Conservation (phyloP, 1,139 yeast genomes). For the Sugiyamaella neomexicana region DNA sequence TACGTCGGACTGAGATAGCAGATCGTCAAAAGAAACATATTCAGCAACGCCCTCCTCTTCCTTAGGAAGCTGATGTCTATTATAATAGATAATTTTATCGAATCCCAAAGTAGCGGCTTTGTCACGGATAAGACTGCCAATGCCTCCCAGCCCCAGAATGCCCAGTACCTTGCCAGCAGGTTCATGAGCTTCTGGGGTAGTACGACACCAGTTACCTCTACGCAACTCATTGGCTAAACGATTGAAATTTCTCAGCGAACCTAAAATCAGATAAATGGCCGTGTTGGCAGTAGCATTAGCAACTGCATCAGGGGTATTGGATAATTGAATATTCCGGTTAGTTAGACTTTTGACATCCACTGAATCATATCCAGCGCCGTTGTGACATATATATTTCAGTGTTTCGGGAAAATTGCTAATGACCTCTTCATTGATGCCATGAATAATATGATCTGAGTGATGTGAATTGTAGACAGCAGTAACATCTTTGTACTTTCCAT, state of each 20-base stretch:
- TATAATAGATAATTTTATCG: slow-evolving; percentile 60
- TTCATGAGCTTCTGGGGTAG: slow-evolving; percentile 45
- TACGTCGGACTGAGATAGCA: slow-evolving; percentile 57
- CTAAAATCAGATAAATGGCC: slow-evolving; percentile 57
- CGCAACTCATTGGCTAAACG: slow-evolving; percentile 43
- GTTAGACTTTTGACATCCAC: slow-evolving; percentile 54
- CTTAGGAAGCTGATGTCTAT: slow-evolving; percentile 54
- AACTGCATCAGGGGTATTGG: slow-evolving; percentile 70
- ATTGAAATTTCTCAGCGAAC: slow-evolving; percentile 62
- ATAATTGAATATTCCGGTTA: slow-evolving; percentile 54
- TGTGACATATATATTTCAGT: slow-evolving; percentile 67
- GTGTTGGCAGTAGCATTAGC: slow-evolving; percentile 78
- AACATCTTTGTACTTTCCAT: slow-evolving; percentile 37
- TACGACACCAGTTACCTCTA: slow-evolving; percentile 39
- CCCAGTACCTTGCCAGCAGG: slow-evolving; percentile 69
- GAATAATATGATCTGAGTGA: slow-evolving; percentile 38
- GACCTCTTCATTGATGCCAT: slow-evolving; percentile 74
- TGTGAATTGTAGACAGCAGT: slow-evolving; percentile 34
- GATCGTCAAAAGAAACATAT: slow-evolving; percentile 57
- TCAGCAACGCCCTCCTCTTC: slow-evolving; percentile 55
- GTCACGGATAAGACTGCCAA: slow-evolving; percentile 72
- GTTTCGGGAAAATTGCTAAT: slow-evolving; percentile 58
- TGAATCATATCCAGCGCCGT: slow-evolving; percentile 90
- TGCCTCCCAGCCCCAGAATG: slow-evolving; percentile 79
- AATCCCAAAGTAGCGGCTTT: slow-evolving; percentile 66